Base-by-base conservation (phyloP, 805 yeast genomes). In the Priceomyces fermenticarens region DNA sequence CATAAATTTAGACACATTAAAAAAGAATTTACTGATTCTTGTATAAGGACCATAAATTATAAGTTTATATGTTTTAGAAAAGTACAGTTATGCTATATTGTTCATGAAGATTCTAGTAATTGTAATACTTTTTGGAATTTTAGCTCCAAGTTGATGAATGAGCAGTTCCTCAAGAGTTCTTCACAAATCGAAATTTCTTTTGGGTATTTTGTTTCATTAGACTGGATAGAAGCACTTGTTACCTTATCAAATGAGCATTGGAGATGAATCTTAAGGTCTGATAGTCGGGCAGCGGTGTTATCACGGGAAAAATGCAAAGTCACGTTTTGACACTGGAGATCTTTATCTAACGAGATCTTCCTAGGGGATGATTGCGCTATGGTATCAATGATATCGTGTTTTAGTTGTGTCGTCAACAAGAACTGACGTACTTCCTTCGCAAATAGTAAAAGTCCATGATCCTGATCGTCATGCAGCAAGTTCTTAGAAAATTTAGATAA, bases 381-480 rank as follows among this genome's bases (percentile, higher is more conserved):
- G 14, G 35, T 32, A 20, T 55, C 57, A 11, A 65, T 38, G 42
- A 56, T 57, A 42, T 65, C 69, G 42, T 57, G 63, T 36, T 59
- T 63, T 37, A 60, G 60, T 39, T 65, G 69, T 3, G 52, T 48
- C n/a, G 43, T 35, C 8, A 55, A 46, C 32, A 67, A 49, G 30
- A 41, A 46, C 7, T 30, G 42, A 23, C 67, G 52, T 4, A 67
- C 54, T 8, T 32, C 35, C 9, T 36, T 40, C 6, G 53, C 63
- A 44, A 66, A 65, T 3, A 13, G 26, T 6, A 37, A 31, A 10
- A 62, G 35, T 14, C 54, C 60, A 9, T 41, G 44, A 5, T 43
- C 45, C 13, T 51, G 56, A 26, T 48, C 45, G 3, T 38, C 44
- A 9, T 10, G 30, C 2, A 35, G 26, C n/a, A 63, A 44, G 7